phyloP scores from a whole-genome alignment of 768 basidiomycete species.

The Auriscalpium orientale region DNA sequence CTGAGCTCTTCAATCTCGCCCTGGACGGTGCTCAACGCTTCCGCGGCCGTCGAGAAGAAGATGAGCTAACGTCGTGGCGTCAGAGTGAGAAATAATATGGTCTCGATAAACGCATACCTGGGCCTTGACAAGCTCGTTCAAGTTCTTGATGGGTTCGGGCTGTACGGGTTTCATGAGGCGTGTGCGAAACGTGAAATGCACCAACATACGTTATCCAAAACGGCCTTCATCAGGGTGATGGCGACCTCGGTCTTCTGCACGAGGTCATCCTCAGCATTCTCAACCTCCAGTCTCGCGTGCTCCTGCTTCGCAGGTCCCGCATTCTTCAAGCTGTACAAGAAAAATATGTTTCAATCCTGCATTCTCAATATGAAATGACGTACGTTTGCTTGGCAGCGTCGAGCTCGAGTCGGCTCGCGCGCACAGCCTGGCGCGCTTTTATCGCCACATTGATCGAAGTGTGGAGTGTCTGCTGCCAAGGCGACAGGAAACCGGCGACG shows the following conservation, averaged over 20 bases:
- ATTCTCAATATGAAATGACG: slow-evolving; percentile 19
- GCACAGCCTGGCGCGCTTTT: slow-evolving; percentile 84
- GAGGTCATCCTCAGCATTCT: slow-evolving; percentile 92
- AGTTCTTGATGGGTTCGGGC: slow-evolving; percentile 94
- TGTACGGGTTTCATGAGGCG: slow-evolving; percentile 23
- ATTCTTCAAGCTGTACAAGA: slow-evolving; percentile 61
- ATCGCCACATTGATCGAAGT: slow-evolving; percentile 83
- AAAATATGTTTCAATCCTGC: too few species aligned
- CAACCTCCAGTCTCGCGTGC: slow-evolving; percentile 84
- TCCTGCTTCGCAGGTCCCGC: slow-evolving; percentile 75
- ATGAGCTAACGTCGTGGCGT: slow-evolving; percentile 37
- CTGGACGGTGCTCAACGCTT: slow-evolving; percentile 73
- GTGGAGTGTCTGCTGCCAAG: slow-evolving; percentile 84
- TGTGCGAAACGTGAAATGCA: background rate
- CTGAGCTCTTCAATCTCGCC: slow-evolving; percentile 91
- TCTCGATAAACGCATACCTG: slow-evolving; percentile 39
- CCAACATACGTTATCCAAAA: slow-evolving; percentile 83
- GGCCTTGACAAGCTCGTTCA: slow-evolving; percentile 88
- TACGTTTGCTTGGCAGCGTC: slow-evolving; percentile 87
- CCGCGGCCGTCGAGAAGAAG: slow-evolving; percentile 71
- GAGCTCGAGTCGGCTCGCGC: slow-evolving; percentile 74
- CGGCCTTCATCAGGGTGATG: slow-evolving; percentile 96
- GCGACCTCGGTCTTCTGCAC: slow-evolving; percentile 98
- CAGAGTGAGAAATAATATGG: background rate
- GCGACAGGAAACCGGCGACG: slow-evolving; percentile 57